These are phyloP conservation scores for Pestalotiopsis sp. DNA, from an alignment of 2,329 filamentous ascomycete species.

Conservation along the genomic window DNA sequence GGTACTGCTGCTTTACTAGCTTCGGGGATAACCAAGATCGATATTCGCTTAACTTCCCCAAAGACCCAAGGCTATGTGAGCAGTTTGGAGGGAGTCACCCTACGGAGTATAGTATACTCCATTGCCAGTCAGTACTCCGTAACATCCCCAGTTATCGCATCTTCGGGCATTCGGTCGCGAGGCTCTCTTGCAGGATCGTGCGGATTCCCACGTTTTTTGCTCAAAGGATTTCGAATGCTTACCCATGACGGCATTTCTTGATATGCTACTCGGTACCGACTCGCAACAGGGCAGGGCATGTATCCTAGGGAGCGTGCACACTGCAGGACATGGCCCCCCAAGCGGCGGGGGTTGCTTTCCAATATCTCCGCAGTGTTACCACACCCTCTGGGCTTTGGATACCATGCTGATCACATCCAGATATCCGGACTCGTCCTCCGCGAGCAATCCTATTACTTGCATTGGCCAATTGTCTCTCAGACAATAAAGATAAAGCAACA, in stretches of 20 bases:
- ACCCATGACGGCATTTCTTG: not conserved
- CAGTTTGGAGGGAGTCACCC: not conserved
- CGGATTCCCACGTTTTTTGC: not conserved
- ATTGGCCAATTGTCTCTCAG: not conserved
- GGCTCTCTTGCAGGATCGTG: not conserved
- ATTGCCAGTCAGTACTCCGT: not conserved
- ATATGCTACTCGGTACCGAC: not conserved
- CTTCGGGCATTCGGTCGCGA: not conserved
- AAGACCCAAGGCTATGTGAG: not conserved
- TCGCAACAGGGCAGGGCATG: not conserved
- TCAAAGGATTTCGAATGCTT: not conserved
- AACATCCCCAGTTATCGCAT: not conserved
- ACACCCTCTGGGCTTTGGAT: not conserved
- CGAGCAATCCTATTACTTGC: not conserved
- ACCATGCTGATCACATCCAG: slow-evolving; percentile 2
- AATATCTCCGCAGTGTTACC: slow-evolving; percentile 8
- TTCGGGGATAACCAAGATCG: not conserved
- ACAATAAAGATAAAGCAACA: slow-evolving; percentile 5
- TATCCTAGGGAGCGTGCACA: not conserved
- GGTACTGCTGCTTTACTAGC: not conserved
- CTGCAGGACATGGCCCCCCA: not conserved
- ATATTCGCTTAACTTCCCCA: slow-evolving; percentile 1
- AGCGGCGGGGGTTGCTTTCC: not conserved
- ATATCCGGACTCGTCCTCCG: not conserved
- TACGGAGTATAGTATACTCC: not conserved